phyloP scores from a whole-genome alignment of 148 eudicot genomes.

The Rhododendron williamsianum region DNA sequence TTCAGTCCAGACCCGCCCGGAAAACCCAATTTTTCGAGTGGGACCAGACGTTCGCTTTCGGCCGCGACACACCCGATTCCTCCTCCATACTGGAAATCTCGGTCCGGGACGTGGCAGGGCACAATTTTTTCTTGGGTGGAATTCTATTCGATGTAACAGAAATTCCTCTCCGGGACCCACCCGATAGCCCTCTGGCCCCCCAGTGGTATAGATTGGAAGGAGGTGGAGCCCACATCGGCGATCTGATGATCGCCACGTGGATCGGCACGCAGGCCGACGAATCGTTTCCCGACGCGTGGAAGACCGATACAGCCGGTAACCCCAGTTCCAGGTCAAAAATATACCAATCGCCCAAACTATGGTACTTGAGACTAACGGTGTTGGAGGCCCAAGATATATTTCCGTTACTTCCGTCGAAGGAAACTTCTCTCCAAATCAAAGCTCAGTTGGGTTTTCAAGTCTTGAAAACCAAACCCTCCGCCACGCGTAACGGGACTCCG shows the following conservation, averaged over 20 bases:
- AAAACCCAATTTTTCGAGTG: slow-evolving; percentile 62
- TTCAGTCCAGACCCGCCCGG: slow-evolving; percentile 60
- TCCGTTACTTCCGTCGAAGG: slow-evolving; percentile 27
- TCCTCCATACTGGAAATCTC: slow-evolving; percentile 69
- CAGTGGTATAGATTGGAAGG: slow-evolving; percentile 96
- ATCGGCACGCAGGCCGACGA: slow-evolving; percentile 91
- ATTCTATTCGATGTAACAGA: slow-evolving; percentile 80
- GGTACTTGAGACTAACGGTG: slow-evolving; percentile 71
- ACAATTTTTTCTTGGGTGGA: slow-evolving; percentile 74
- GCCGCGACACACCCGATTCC: slow-evolving; percentile 54
- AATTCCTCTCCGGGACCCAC: slow-evolving; percentile 90
- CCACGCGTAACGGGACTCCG: slow-evolving; percentile 46
- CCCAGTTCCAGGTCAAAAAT: slow-evolving; percentile 61
- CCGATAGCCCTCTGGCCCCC: slow-evolving; percentile 92
- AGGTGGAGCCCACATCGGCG: slow-evolving; percentile 59
- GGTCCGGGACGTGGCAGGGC: slow-evolving; percentile 61
- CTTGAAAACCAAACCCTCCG: slow-evolving; percentile 43
- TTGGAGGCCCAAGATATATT: slow-evolving; percentile 73
- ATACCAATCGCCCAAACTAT: slow-evolving; percentile 78
- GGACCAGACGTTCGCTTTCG: slow-evolving; percentile 89
- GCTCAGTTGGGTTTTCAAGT: slow-evolving; percentile 73
- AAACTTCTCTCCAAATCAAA: slow-evolving; percentile 50
- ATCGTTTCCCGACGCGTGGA: slow-evolving; percentile 90
- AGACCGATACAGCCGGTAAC: slow-evolving; percentile 63
- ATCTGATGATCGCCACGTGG: slow-evolving; percentile 95